phyloP scores from a whole-genome alignment of 2,329 filamentous ascomycete genomes.

The Calonectria multiphialidica region DNA sequence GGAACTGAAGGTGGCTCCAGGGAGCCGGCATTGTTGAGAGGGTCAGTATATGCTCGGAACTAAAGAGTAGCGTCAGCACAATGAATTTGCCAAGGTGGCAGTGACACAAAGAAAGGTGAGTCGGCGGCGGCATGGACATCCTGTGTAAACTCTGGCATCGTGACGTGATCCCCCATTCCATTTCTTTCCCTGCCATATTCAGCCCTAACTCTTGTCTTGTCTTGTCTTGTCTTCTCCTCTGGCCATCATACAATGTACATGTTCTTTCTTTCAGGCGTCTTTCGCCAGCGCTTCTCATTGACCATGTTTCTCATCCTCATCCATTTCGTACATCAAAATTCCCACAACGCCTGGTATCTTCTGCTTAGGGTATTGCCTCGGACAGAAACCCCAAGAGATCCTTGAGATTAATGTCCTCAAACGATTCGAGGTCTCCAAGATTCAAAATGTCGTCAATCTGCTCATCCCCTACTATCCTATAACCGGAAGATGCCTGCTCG shows the following conservation, averaged over 20 bases:
- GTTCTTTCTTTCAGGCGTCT: constrained; percentile 24
- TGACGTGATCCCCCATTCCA: constrained; percentile 44
- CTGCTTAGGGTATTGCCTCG: constrained; percentile 33
- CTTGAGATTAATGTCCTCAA: constrained; percentile 45
- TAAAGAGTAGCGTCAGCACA: constrained; percentile 47
- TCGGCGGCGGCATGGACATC: constrained; percentile 36
- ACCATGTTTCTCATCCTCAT: constrained; percentile 26
- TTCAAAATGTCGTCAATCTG: constrained; percentile 10
- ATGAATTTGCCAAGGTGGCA: constrained; percentile 29
- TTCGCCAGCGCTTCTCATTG: constrained; percentile 29
- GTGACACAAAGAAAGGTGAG: constrained; percentile 40
- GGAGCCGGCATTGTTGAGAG: constrained; percentile 62
- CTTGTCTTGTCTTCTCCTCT: constrained; percentile 22
- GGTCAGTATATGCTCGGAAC: constrained; percentile 72
- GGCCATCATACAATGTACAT: constrained; percentile 39
- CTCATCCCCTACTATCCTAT: constrained; percentile 13
- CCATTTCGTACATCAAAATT: constrained; percentile 31
- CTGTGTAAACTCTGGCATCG: constrained; percentile 44
- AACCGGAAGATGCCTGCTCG: constrained; percentile 27
- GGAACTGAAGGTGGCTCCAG: constrained; percentile 69
- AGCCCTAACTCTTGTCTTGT: constrained; percentile 35
- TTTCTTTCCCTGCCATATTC: constrained; percentile 41
- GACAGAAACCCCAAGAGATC: constrained; percentile 42
- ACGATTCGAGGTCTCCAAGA: constrained; percentile 42
- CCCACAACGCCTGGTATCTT: constrained; percentile 41